These are phyloP conservation scores for Ustilago curta DNA, from an alignment of 1,284 basidiomycete species.

Conservation along the genomic window DNA sequence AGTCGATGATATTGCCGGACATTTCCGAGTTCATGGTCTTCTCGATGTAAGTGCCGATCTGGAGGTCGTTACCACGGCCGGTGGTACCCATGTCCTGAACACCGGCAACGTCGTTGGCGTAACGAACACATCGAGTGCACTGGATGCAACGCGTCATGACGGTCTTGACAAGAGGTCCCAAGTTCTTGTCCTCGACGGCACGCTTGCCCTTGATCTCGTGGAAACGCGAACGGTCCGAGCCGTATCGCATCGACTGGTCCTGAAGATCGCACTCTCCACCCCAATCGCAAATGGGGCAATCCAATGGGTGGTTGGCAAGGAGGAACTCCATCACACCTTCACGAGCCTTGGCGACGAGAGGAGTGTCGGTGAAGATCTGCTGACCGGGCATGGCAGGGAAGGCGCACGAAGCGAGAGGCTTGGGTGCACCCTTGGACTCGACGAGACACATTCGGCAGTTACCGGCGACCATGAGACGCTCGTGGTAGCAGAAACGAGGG, in stretches of 20 bases:
- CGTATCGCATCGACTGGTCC: slow-evolving; percentile 99
- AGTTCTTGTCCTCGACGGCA: slow-evolving; percentile 97
- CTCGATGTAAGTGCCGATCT: slow-evolving; percentile 98
- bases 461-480: slow-evolving; percentile 72
- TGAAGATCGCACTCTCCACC: slow-evolving; percentile 92
- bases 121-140: slow-evolving; percentile 98
- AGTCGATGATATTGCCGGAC: slow-evolving; percentile 95
- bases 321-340: slow-evolving; percentile 97
- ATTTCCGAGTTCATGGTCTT: slow-evolving; percentile 98
- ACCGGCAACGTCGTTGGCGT: slow-evolving; percentile 98
- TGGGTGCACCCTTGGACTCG: slow-evolving; percentile 91
- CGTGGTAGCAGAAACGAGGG: slow-evolving; percentile 88
- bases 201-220: slow-evolving; percentile 98
- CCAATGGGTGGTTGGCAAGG: slow-evolving; percentile 94
- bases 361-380: slow-evolving; percentile 95
- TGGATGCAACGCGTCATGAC: slow-evolving; percentile 99
- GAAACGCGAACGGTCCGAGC: slow-evolving; percentile 95
- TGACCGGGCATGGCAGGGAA: slow-evolving; percentile 98
- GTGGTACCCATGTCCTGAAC: slow-evolving; percentile 97
- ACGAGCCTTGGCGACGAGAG: slow-evolving; percentile 92
- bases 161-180: slow-evolving; percentile 98
- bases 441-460: slow-evolving; percentile 81
- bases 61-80: slow-evolving; percentile 96
- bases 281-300: slow-evolving; percentile 95
- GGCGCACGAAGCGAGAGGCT: slow-evolving; percentile 81